Percentiles rank a stretch among this genome's conserved stretches.
These are phyloP conservation scores for Triticum timopheevii DNA, from an alignment of 176 grass and related monocot species.

Conservation along the genomic window DNA sequence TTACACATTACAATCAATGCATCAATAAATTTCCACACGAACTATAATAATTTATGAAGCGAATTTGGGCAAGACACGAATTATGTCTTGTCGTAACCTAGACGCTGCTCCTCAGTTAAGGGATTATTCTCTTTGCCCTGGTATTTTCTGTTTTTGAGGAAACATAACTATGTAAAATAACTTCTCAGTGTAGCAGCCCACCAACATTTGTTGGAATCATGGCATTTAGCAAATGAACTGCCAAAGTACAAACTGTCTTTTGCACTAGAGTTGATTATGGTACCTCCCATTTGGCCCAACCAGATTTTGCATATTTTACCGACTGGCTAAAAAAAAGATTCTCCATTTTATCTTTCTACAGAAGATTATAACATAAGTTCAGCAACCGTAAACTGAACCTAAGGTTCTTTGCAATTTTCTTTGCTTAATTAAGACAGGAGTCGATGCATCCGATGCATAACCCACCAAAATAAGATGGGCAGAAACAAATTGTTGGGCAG, in stretches of 20 bases:
- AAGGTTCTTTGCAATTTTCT: not conserved
- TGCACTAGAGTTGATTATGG: not conserved
- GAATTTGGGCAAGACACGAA: not conserved
- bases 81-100: not conserved
- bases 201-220: not conserved
- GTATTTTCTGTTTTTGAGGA: not conserved
- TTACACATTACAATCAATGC: not conserved
- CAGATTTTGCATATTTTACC: not conserved
- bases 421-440: not conserved
- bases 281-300: not conserved
- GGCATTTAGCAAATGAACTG: not conserved
- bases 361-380: not conserved
- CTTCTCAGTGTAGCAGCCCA: not conserved
- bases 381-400: not conserved
- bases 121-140: not conserved
- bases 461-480: not conserved
- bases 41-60: constrained; percentile 4
- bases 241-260: not conserved
- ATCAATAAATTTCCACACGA: not conserved
- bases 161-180: not conserved
- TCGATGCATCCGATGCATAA: not conserved
- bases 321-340: not conserved
- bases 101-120: not conserved
- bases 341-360: not conserved
- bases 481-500: not conserved